These are phyloP conservation scores for Psilocybe subaeruginosa DNA, from an alignment of 768 basidiomycete genomes.

Conservation along the genomic window DNA sequence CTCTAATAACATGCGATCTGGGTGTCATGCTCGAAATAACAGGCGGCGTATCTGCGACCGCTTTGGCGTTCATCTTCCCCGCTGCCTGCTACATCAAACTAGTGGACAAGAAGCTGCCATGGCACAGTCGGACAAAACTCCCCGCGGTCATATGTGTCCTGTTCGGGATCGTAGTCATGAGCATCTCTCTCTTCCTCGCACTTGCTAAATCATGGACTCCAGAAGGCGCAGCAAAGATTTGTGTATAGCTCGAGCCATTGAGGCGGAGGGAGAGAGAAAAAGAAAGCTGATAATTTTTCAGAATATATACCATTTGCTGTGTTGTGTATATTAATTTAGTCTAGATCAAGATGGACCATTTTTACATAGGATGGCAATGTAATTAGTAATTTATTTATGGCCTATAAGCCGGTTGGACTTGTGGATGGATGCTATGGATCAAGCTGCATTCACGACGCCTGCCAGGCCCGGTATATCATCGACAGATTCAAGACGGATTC, in stretches of 20 bases:
- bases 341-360: slow-evolving; percentile 24
- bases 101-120: slow-evolving; percentile 52
- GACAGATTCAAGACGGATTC: slow-evolving; percentile 65
- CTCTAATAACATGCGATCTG: slow-evolving; percentile 92
- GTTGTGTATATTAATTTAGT: slow-evolving; percentile 17
- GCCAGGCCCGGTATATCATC: slow-evolving; percentile 59
- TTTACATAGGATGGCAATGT: slow-evolving; percentile 20
- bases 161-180: slow-evolving; percentile 81
- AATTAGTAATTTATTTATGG: slow-evolving; percentile 20
- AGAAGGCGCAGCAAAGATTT: slow-evolving; percentile 71
- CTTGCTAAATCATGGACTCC: slow-evolving; percentile 78
- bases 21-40: slow-evolving; percentile 99
- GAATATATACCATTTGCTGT: background rate
- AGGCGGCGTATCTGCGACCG: slow-evolving; percentile 92
- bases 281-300: background rate
- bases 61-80: slow-evolving; percentile 92
- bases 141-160: slow-evolving; percentile 72
- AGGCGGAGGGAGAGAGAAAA: no score
- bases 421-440: background rate
- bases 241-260: slow-evolving; percentile 42
- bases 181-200: slow-evolving; percentile 76
- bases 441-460: slow-evolving; percentile 26
- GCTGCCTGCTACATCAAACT: slow-evolving; percentile 87
- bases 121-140: slow-evolving; percentile 73
- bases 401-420: no score